Base-by-base conservation (phyloP, 306 rosid genomes). In the Senna tora region DNA sequence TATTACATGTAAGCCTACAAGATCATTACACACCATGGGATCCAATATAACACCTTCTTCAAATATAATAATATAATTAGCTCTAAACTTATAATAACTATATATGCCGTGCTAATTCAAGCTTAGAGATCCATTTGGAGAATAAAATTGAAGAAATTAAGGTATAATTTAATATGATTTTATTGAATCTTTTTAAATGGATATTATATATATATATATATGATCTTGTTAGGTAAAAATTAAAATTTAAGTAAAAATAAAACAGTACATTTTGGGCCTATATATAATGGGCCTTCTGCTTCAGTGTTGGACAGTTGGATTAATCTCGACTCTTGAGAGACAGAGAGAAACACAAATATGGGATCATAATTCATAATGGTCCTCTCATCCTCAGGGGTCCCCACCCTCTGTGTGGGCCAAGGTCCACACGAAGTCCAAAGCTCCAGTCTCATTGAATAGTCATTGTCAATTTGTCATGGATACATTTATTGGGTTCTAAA, bases 361-460 rank as follows among this genome's bases (percentile, higher is more conserved):
- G 50, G 73, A 28, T 50, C 32, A 16, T 43, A 54, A 38, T 65
- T 50, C 32, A 16, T 43, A 54, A 38, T 65, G 77, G 62, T 71
- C 67, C 77, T 71, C 17, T 58, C 61, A 39, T 71, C 51, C n/a
- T 28, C 34, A 1, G 71, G 56, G 83, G 71, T 66, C 82, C 71
- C 75, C 53, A 58, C 51, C 5, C 49, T 5, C 4, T 34, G 7
- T n/a, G 22, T n/a, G 14, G 66, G 30, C 19, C 16, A 16, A 34
- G 53, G 2, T n/a, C 14, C 52, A 14, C 53, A 67, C 59, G 59
- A 59, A 28, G 55, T 38, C 34, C 63, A 21, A 63, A 19, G 58
- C 46, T 42, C 30, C 3, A 25, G 30, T 25, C 1, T 25, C n/a
- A n/a, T 41, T 19, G 68, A 16, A 0, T 12, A 10, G 17, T 50